Evolutionary conservation across 2,329 filamentous ascomycete genomes (phyloP), one percentile per base, ranked within the genome.

Genomic region (Colletotrichum camelliae): DNA sequence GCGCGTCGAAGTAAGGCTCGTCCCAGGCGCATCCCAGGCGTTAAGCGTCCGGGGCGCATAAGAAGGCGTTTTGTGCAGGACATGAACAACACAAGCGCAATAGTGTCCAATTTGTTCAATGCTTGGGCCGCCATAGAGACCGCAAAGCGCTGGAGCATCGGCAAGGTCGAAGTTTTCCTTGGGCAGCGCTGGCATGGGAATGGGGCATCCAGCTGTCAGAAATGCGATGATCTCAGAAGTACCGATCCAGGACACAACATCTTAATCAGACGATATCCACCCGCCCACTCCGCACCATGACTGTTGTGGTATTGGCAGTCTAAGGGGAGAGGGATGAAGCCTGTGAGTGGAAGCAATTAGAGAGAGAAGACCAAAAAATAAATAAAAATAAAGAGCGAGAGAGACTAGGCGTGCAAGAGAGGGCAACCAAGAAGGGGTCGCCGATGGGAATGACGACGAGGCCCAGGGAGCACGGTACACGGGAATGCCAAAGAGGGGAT

Each of bases 221-320:
- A 73, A 48, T 37, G 65, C 74, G 74, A 76, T 76, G 70, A 52
- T 64, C 57, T 39, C 62, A 58, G 31, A 76, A 76, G 70, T 48
- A 74, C 65, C 74, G 74, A 76, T 76, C 70, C 39, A 48, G 58
- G 70, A 73, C 31, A 16, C 65, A 37, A 27, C 58, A 43, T 58
- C 64, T 68, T 66, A 68, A 76, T 76, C 70, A 76, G 70, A 76
- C 43, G 65, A 74, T 74, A 74, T 52, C 74, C 74, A 76, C 74
- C 29, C 33, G 37, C 70, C 74, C 70, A 76, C 74, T 68, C 67
- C 13, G 70, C 31, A 69, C 55, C 52, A 65, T 33, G 74, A 60
- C 55, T 27, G 70, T 52, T n/a, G 57, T 21, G 65, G 58, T 43
- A 39, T 48, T 52, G 70, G 57, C 48, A 67, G 64, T 33, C 62